These are phyloP conservation scores for Penicillium sp. DNA, from an alignment of 2,329 filamentous ascomycete species.

Conservation along the genomic window DNA sequence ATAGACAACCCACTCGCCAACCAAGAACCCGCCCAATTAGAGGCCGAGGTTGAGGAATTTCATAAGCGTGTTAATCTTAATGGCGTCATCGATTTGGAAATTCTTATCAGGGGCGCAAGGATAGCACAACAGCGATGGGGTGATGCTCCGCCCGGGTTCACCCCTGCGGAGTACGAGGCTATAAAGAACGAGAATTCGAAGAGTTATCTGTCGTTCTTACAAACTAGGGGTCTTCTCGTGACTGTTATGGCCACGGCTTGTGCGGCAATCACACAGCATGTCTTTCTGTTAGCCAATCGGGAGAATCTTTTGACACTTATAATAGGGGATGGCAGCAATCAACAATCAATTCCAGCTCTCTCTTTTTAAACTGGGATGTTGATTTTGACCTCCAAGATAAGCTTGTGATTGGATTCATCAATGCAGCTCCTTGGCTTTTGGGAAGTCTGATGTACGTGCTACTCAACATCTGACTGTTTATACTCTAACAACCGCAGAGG, in stretches of 20 bases:
- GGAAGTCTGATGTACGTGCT: neutral
- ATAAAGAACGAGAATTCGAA: neutral
- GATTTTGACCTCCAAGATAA: neutral
- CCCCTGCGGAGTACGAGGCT: neutral
- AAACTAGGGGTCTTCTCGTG: slow-evolving; percentile 3
- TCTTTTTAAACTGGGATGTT: neutral
- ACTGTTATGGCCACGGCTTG: slow-evolving; percentile 19
- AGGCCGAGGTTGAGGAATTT: neutral
- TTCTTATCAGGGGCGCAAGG: neutral
- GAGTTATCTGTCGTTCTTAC: neutral
- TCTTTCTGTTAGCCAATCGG: neutral
- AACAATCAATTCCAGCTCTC: slow-evolving; percentile 15
- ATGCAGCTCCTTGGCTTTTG: slow-evolving; percentile 1
- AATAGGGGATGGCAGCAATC: slow-evolving; percentile 22
- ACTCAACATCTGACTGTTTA: neutral
- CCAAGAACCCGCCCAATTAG: neutral
- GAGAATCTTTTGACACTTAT: neutral
- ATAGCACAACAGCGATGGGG: neutral
- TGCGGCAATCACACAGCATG: slow-evolving; percentile 21
- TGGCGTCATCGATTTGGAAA: neutral
- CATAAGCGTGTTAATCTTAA: neutral
- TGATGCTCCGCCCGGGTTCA: neutral
- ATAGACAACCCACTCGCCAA: neutral
- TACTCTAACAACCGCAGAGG: neutral
- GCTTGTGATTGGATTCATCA: neutral